Base-by-base conservation (phyloP, 768 basidiomycete species). In the Sporobolomyces phaffii region DNA sequence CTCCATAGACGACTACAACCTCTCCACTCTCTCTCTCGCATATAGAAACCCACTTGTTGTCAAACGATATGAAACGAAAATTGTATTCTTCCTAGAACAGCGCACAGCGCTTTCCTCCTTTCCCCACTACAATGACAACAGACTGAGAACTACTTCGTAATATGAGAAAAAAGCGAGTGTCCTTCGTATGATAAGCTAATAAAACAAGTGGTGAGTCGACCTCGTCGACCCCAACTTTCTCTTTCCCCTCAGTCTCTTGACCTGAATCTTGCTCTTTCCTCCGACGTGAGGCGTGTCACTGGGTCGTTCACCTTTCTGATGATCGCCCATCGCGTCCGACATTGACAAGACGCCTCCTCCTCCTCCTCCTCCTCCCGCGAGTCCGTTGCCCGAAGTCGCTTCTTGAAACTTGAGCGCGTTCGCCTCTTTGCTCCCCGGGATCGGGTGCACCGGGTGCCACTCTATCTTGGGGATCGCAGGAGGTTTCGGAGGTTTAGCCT, bases 401-500 rank as follows among this genome's bases (percentile, higher is more conserved):
- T 58, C 56, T 18, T 58, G 56, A 3, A 58, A 22, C 43, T 47
- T 58, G 26, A 58, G 29, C n/a, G 29, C 41, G 20, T 44, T 45
- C 29, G 41, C 43, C 22, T 58, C 56, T 20, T 44, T 45, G 7
- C 18, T 11, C 5, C 56, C 56, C 9, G 56, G 56, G 31, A 58
- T 31, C 4, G 56, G 56, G 33, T 58, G 56, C 7, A 58, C 56
- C 5, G 56, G 56, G 31, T 58, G 56, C 56, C 56, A 58, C 18
- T 58, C 56, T 5, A 44, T 33, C 29, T 58, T 58, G 3, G 56
- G 56, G 43, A 58, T 58, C 56, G 56, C 56, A 17, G 56, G 56
- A 45, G 56, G 56, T 58, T 58, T 58, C 28, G 56, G 56, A 45
- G 56, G 56, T 31, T 10, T 26, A 14, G 56, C 56, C n/a, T 58